Conservation (phyloP, 1,284 basidiomycete species). For the Ganoderma boninense region DNA sequence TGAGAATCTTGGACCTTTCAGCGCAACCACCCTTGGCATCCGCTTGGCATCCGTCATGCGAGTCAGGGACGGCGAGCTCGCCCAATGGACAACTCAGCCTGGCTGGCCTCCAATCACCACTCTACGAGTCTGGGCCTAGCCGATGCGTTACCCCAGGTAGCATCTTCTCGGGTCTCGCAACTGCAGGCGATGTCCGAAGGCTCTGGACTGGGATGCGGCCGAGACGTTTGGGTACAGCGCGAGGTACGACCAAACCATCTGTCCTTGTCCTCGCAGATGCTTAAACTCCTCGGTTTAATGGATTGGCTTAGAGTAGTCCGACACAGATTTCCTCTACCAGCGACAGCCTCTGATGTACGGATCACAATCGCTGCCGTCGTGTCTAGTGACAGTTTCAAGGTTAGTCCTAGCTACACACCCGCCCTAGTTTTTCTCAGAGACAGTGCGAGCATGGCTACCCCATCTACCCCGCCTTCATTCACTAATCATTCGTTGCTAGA, state of each 20-base stretch:
- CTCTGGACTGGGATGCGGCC: slow-evolving; percentile 74
- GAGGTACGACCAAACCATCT: slow-evolving; percentile 54
- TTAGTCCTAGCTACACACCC: slow-evolving; percentile 38
- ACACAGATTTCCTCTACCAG: slow-evolving; percentile 69
- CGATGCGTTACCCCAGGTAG: slow-evolving; percentile 65
- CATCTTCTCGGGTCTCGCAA: slow-evolving; percentile 61
- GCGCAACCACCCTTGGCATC: slow-evolving; percentile 23
- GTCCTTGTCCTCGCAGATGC: no score
- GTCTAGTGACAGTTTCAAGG: slow-evolving; percentile 90
- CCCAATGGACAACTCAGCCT: slow-evolving; percentile 52
- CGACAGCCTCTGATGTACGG: slow-evolving; percentile 60
- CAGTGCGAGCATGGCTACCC: slow-evolving; percentile 56
- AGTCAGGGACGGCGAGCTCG: slow-evolving; percentile 62
- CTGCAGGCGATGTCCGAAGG: slow-evolving; percentile 80
- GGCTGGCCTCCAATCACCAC: slow-evolving; percentile 42
- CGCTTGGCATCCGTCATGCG: slow-evolving; percentile 17
- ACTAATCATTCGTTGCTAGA: slow-evolving; percentile 8
- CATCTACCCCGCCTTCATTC: slow-evolving; percentile 34
- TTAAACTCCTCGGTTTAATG: no score
- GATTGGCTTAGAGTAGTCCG: no score
- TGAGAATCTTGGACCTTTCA: slow-evolving; percentile 19
- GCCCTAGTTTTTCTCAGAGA: neutral
- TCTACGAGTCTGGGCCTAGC: slow-evolving; percentile 63
- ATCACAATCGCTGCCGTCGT: slow-evolving; percentile 83
- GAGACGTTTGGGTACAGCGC: slow-evolving; percentile 62